A percentile compares a stretch with the other conserved stretches of the same genome.
Conservation (phyloP, 345 rosid species). For the Lepidium aucheri region DNA sequence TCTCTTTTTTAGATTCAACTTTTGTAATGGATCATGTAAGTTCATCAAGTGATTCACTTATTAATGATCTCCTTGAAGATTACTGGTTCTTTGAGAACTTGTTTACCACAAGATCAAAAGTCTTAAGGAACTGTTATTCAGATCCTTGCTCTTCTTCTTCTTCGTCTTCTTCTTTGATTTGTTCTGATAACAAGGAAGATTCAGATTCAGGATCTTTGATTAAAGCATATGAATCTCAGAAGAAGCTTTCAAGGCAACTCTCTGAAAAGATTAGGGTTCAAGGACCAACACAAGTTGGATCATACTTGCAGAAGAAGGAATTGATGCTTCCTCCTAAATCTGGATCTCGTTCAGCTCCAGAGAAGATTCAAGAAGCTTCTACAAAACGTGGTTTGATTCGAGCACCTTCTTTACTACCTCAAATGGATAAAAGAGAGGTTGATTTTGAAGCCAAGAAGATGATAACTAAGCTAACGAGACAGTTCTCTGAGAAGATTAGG, state of each 20-base stretch:
- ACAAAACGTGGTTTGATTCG: conserved; percentile 17
- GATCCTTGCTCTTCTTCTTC: conserved; percentile 49
- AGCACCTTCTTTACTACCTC: conserved; percentile 32
- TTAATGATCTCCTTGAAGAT: conserved; percentile 55
- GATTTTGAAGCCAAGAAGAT: conserved; percentile 20
- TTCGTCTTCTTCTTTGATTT: conserved; percentile 20
- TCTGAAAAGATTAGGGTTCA: conserved; percentile 17
- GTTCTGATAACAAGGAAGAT: conserved; percentile 11
- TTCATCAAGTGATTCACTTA: conserved; percentile 26
- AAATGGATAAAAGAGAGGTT: conserved; percentile 14
- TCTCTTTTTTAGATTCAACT: neutral
- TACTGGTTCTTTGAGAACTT: conserved; percentile 62
- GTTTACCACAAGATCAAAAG: conserved; percentile 28
- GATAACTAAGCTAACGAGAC: conserved; percentile 31
- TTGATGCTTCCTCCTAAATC: neutral
- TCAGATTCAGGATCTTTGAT: conserved; percentile 2
- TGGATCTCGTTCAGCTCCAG: conserved; percentile 17
- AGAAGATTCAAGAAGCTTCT: conserved; percentile 22
- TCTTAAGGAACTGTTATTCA: conserved; percentile 45
- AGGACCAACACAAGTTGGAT: conserved; percentile 1
- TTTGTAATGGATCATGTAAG: conserved; percentile 18
- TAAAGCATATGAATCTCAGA: conserved; percentile 4
- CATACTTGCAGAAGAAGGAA: conserved; percentile 21
- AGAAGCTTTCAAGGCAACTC: neutral
- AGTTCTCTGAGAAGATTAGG: conserved; percentile 35